Evolutionary conservation across 2,329 filamentous ascomycete species (phyloP), one percentile per base, ranked within the genome.

Genomic region (Aspergillus fijiensis): DNA sequence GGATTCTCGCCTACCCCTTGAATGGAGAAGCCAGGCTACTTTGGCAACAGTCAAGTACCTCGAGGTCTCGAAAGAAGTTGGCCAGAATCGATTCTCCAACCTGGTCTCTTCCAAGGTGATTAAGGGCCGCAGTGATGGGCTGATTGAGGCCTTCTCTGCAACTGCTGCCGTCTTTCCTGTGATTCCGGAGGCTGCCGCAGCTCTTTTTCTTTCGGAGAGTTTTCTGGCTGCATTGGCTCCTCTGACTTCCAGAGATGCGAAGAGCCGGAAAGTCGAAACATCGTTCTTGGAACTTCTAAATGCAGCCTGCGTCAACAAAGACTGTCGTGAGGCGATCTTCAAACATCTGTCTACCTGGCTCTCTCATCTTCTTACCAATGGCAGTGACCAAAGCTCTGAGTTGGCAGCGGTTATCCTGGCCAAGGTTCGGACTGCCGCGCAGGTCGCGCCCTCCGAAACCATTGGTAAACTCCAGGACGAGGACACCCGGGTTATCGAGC

Each of bases 111-210:
- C 85, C 16, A 87, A 89, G 56, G 82, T 96, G 16, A 79, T 84
- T 66, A 87, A 89, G 64, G 88, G 88, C 55, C 94, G 89, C 25
- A 91, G 92, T 64, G 93, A 97, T 69, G 91, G 96, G 75, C 86
- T 96, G 66, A 91, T 96, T 57, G 83, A 95, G 53, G 93, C 93
- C 5, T 98, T 97, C 74, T 98, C 93, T 56, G 92, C 93, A n/a
- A 92, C 92, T 5, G 87, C 92, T 2, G 87, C 88, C 23, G 86
- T 96, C 9, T 99, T 99, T 72, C 93, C 95, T 1, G 85, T 99
- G 55, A 87, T 91, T 2, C 89, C 92, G 3, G 85, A 88, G 58
- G 84, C 91, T 49, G 91, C 89, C 2, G 84, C 91, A 3, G 82
- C 87, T 60, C 81, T 98, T 42, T 97, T 99, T 74, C 84, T 98